Base-by-base conservation (phyloP, 2,329 filamentous ascomycete species). In the Fusarium sp. region DNA sequence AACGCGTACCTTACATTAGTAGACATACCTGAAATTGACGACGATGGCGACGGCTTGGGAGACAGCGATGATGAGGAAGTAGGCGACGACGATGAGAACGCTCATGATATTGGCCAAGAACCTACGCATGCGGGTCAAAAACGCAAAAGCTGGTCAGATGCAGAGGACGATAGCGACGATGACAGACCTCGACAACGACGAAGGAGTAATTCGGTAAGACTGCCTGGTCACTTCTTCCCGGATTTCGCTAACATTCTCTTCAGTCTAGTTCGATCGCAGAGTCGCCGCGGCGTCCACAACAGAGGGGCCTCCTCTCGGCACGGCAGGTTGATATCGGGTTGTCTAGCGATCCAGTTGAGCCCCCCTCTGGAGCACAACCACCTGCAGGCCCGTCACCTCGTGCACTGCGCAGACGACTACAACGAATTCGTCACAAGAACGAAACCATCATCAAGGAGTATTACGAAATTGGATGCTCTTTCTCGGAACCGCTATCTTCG, bases 401-500 rank as follows among this genome's bases (percentile, higher is more conserved):
- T 66, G 86, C 88, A 10, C 84, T 98, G 56, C 88, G 93, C 66
- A 88, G 89, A 70, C 90, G 91, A 48, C 85, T 98, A 6, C 80
- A 97, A 40, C 90, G 89, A 62, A 84, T 98, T 73, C 90, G 93
- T 57, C 85, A 88, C 65, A 91, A 94, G 74, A 91, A 98, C 71
- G 93, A 97, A 79, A 80, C 82, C 0, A 85, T 94, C 1, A 83
- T 98, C 40, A 89, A 92, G 52, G 87, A 89, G 68, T 98, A 99
- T 81, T 98, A 98, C 81, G 87, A 90, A 29, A 87, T 93, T 30
- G 96, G 96, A 42, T 91, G 93, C 4, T 97, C 94, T 3, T 98
- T 97, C 77, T 95, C 95, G 0, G 96, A 99, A 78, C 96, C 96
- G 1, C 93, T 98, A 58, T 96, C 94, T 0, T 97, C 94, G 1